These are phyloP conservation scores for Omphalotus guepiniiformis DNA, from an alignment of 768 basidiomycete species.

Conservation along the genomic window DNA sequence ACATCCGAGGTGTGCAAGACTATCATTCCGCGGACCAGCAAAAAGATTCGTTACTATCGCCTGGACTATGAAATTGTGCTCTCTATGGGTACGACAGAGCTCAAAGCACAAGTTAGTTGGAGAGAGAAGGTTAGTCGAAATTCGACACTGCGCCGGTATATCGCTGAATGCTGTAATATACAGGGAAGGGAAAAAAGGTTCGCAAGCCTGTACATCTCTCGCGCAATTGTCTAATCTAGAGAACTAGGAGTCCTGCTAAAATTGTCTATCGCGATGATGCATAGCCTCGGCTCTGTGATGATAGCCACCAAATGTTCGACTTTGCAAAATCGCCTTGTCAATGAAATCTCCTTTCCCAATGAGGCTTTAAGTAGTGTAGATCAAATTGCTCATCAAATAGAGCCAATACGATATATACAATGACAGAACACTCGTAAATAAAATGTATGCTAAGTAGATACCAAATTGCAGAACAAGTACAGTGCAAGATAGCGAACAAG, in stretches of 20 bases:
- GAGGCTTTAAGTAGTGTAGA: no score
- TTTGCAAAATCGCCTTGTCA: no score
- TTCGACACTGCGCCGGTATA: background rate
- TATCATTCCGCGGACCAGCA: background rate
- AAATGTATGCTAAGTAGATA: slow-evolving; percentile 9
- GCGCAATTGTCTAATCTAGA: no score
- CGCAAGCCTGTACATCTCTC: no score
- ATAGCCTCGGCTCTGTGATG: no score
- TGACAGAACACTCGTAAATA: background rate
- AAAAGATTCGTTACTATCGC: background rate
- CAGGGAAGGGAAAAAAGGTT: background rate
- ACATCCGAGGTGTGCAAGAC: background rate
- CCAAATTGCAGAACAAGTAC: slow-evolving; percentile 34
- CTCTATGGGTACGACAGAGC: slow-evolving; percentile 31
- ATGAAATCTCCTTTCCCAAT: no score
- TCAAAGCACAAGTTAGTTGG: slow-evolving; percentile 30
- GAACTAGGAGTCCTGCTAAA: background rate
- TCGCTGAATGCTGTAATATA: background rate
- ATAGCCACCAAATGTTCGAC: no score
- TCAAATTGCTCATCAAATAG: no score
- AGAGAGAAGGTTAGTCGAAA: slow-evolving; percentile 28
- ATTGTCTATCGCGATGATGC: no score
- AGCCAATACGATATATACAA: background rate
- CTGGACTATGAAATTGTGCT: slow-evolving; percentile 18
- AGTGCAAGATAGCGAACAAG: slow-evolving; percentile 50